phyloP scores from a whole-genome alignment of 225 moss, liverwort and hornwort species.

The Straminergon stramineum region DNA sequence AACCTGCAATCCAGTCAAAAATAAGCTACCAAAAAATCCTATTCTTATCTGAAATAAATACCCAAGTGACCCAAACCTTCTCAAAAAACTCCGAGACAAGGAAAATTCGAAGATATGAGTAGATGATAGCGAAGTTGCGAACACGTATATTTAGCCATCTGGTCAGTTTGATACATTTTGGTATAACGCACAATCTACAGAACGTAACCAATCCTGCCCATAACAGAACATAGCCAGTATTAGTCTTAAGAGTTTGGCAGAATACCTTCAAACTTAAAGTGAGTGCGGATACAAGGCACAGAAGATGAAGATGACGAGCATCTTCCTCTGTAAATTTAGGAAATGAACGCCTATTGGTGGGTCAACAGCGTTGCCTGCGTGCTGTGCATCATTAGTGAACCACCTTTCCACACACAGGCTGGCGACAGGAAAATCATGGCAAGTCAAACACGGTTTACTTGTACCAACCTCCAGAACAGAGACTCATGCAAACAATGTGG shows the following conservation, averaged over 20 bases:
- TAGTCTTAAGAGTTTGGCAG: neutral
- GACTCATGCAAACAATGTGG: neutral
- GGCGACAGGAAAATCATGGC: neutral
- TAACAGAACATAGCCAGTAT: neutral
- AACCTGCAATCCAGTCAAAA: neutral
- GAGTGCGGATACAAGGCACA: neutral
- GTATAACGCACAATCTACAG: neutral
- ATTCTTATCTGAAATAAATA: neutral
- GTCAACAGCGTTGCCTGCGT: constrained; percentile 1
- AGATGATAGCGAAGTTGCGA: neutral
- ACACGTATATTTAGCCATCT: neutral
- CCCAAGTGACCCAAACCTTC: neutral
- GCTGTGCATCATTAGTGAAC: constrained; percentile 6
- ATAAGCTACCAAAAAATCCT: neutral
- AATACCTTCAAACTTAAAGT: neutral
- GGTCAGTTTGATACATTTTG: neutral
- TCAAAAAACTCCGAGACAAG: neutral
- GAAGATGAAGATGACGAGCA: neutral
- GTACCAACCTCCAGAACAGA: neutral
- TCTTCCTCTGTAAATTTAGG: neutral
- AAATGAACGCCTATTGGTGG: neutral
- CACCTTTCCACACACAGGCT: neutral
- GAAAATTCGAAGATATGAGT: neutral
- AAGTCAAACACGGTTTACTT: neutral
- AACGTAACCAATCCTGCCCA: neutral